A percentile compares a stretch with the other conserved stretches of the same genome.
phyloP scores from a whole-genome alignment of 352 stramenopile genomes.

The Phytophthora hybrid region DNA sequence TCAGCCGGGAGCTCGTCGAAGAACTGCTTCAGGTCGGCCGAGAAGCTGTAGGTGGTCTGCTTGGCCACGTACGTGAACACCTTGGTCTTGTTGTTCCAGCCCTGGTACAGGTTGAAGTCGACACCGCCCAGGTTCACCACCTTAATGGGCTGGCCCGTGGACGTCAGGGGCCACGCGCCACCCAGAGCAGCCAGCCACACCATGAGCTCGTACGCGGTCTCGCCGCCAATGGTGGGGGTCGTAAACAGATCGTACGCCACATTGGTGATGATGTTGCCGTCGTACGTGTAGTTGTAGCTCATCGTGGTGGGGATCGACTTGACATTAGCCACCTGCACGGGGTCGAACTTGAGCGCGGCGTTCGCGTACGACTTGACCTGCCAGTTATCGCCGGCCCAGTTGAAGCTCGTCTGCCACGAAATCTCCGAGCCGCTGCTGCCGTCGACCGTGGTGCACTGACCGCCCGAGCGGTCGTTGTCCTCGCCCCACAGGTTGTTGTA shows the following conservation, averaged over 20 bases:
- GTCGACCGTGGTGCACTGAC: conserved; percentile 47
- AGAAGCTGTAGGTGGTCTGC: conserved; percentile 25
- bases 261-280: conserved; percentile 41
- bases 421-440: conserved; percentile 36
- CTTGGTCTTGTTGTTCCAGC: conserved; percentile 39
- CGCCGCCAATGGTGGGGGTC: conserved; percentile 21
- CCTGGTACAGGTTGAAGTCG: conserved; percentile 39
- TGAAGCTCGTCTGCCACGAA: conserved; percentile 50
- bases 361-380: conserved; percentile 59
- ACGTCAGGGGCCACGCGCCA: conserved; percentile 37
- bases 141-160: conserved; percentile 34
- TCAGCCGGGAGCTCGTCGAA: conserved; percentile 30
- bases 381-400: conserved; percentile 38
- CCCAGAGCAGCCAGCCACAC: conserved; percentile 41
- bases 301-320: conserved; percentile 46
- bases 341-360: conserved; percentile 44
- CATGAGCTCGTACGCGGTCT: conserved; percentile 48
- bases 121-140: conserved; percentile 19
- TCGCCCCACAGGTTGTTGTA: conserved; percentile 53
- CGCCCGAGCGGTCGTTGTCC: conserved; percentile 29
- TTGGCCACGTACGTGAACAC: conserved; percentile 46
- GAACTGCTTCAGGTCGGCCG: conserved; percentile 38
- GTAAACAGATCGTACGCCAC: conserved; percentile 52
- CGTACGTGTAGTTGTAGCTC: conserved; percentile 43
- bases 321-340: conserved; percentile 38